Evolutionary conservation across 108 stramenopile genomes (phyloP).

Genomic region (Discostella pseudostelligera): DNA sequence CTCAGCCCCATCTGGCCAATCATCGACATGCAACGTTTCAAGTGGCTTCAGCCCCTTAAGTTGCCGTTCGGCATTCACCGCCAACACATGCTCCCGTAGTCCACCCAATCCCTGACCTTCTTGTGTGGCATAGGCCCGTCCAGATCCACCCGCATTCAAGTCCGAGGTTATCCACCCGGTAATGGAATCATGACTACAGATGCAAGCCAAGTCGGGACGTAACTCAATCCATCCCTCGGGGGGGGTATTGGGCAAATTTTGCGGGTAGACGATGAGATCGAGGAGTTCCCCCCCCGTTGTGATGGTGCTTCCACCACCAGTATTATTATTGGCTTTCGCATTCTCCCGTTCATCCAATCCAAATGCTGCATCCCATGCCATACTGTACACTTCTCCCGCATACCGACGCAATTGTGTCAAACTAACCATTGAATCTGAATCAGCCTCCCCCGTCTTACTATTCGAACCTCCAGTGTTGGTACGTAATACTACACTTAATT

Average conservation of each 20-base stretch:
- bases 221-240: constrained; percentile 77
- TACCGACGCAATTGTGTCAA: constrained; percentile 70
- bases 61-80: constrained; percentile 73
- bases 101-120: constrained; percentile 66
- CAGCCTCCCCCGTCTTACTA: constrained; percentile 18
- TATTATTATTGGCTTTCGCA: constrained; percentile 2
- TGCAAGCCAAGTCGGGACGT: constrained; percentile 66
- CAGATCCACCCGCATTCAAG: constrained; percentile 53
- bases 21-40: constrained; percentile 64
- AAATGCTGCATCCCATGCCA: constrained; percentile 76
- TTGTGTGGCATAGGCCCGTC: constrained; percentile 26
- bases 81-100: constrained; percentile 64
- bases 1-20: constrained; percentile 71
- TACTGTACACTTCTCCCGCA: constrained; percentile 83
- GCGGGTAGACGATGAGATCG: constrained; percentile 85
- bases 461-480: constrained; percentile 40
- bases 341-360: constrained; percentile 27
- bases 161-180: constrained; percentile 72
- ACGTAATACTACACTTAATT: constrained; percentile 70
- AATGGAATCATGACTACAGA: constrained; percentile 75
- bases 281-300: constrained; percentile 50
- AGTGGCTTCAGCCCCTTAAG: constrained; percentile 51
- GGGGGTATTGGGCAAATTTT: constrained; percentile 82
- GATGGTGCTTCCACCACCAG: constrained; percentile 9
- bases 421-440: constrained; percentile 40